phyloP scores from a whole-genome alignment of 2,329 filamentous ascomycete species.

The Scedosporium dehoogii region DNA sequence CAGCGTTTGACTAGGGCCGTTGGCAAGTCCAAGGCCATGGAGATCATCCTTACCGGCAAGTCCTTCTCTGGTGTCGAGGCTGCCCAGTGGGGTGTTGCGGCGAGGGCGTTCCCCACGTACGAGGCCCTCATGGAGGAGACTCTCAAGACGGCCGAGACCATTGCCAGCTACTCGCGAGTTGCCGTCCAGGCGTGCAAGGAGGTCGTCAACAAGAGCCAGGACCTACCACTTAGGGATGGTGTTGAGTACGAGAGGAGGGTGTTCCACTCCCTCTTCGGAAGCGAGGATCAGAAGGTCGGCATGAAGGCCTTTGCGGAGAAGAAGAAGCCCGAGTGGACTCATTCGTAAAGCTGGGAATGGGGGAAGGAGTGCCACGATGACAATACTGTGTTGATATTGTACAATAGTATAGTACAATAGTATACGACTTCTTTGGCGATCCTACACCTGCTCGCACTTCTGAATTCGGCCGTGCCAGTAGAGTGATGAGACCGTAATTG shows the following conservation, averaged over 20 bases:
- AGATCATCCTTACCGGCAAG: constrained; percentile 77
- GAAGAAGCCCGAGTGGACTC: constrained; percentile 82
- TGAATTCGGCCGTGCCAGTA: not conserved
- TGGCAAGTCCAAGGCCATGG: constrained; percentile 82
- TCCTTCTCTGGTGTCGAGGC: constrained; percentile 79
- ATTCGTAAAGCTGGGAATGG: constrained; percentile 23
- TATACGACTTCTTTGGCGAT: not conserved
- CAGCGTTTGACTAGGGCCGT: constrained; percentile 78
- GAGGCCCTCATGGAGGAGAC: constrained; percentile 76
- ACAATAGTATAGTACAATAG: not conserved
- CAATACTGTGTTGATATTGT: not conserved
- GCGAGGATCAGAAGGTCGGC: constrained; percentile 93
- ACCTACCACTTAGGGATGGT: constrained; percentile 75
- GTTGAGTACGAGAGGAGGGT: constrained; percentile 90
- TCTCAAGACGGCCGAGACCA: constrained; percentile 75
- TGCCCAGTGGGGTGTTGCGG: constrained; percentile 82
- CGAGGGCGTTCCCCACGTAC: constrained; percentile 67
- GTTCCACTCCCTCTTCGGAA: constrained; percentile 90
- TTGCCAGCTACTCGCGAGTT: constrained; percentile 79
- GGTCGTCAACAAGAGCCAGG: constrained; percentile 98
- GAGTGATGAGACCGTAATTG: too few species aligned
- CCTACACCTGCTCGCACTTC: not conserved
- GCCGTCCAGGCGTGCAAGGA: constrained; percentile 87
- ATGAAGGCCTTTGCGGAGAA: constrained; percentile 95
- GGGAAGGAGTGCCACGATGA: not conserved